A percentile compares a stretch with the other conserved stretches of the same genome.
Conservation (phyloP, 2,329 filamentous ascomycete genomes). For the Pseudogymnoascus sp. region DNA sequence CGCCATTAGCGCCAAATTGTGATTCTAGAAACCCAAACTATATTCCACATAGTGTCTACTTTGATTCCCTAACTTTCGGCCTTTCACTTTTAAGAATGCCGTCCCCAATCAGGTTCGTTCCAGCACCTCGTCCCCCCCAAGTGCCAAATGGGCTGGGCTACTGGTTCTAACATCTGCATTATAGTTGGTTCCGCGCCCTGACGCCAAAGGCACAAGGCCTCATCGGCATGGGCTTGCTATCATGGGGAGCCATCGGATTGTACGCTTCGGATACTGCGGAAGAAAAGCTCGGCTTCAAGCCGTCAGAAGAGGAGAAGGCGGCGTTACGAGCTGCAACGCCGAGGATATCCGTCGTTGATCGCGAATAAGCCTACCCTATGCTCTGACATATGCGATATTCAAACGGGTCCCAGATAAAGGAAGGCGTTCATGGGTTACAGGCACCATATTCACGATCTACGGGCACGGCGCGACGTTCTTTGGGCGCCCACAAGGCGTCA, state of each 20-base stretch:
- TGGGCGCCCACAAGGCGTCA: background rate
- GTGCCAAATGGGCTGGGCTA: background rate
- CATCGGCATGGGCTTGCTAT: slow-evolving; percentile 65
- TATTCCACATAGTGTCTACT: background rate
- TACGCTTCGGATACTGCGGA: slow-evolving; percentile 65
- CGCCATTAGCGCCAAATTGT: slow-evolving; percentile 1
- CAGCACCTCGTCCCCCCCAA: background rate
- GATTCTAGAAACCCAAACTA: background rate
- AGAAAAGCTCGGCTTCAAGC: slow-evolving; percentile 60
- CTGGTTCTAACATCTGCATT: background rate
- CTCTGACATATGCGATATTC: background rate
- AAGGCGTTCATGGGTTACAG: background rate
- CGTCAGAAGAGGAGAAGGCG: slow-evolving; percentile 65
- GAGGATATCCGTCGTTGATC: slow-evolving; percentile 52
- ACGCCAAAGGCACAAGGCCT: slow-evolving; percentile 59
- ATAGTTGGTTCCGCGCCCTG: slow-evolving; percentile 62
- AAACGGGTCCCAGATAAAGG: background rate
- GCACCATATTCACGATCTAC: background rate
- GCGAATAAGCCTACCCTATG: slow-evolving; percentile 21
- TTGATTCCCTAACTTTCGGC: background rate
- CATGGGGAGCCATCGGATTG: slow-evolving; percentile 68
- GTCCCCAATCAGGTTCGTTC: slow-evolving; percentile 5
- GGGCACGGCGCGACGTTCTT: background rate
- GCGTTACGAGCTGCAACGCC: slow-evolving; percentile 54
- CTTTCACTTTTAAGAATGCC: background rate